Percentiles rank a stretch among this genome's conserved stretches.
phyloP scores from a whole-genome alignment of 2,329 filamentous ascomycete species.

The Furcasterigmium furcatum region DNA sequence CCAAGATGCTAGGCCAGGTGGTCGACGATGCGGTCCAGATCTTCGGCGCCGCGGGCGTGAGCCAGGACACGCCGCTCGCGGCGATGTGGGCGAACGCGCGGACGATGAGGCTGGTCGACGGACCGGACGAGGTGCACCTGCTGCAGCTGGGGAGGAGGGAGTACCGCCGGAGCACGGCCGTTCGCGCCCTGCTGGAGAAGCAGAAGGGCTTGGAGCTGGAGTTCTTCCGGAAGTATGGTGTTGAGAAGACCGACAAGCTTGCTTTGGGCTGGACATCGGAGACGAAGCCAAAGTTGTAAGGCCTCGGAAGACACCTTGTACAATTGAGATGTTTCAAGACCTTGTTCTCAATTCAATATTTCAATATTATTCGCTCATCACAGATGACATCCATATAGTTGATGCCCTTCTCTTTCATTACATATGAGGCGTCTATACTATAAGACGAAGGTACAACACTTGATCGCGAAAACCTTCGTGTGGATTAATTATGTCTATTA shows the following conservation, averaged over 20 bases:
- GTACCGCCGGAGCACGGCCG: no score
- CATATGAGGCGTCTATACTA: no score
- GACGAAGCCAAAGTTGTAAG: slow-evolving; percentile 1
- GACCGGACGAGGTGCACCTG: slow-evolving; percentile 92
- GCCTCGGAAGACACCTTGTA: no score
- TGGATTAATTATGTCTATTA: no score
- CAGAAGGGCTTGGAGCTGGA: slow-evolving; percentile 65
- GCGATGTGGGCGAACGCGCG: slow-evolving; percentile 79
- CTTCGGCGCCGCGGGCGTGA: slow-evolving; percentile 86
- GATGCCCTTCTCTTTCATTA: no score
- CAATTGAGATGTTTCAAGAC: no score
- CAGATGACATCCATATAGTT: no score
- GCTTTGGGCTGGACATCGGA: neutral
- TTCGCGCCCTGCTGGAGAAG: slow-evolving; percentile 57
- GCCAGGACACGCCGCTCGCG: slow-evolving; percentile 92
- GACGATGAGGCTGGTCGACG: slow-evolving; percentile 84
- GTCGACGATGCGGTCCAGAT: slow-evolving; percentile 94
- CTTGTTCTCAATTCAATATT: no score
- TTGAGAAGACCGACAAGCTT: neutral
- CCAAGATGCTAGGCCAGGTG: slow-evolving; percentile 76
- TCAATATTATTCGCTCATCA: no score
- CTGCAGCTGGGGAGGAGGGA: slow-evolving; percentile 78
- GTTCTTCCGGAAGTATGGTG: slow-evolving; percentile 56
- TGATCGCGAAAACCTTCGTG: no score
- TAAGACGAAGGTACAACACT: no score